Evolutionary conservation across 352 stramenopile genomes (phyloP), one percentile per base, ranked within the genome.

Genomic region (Discostella stelligera): DNA sequence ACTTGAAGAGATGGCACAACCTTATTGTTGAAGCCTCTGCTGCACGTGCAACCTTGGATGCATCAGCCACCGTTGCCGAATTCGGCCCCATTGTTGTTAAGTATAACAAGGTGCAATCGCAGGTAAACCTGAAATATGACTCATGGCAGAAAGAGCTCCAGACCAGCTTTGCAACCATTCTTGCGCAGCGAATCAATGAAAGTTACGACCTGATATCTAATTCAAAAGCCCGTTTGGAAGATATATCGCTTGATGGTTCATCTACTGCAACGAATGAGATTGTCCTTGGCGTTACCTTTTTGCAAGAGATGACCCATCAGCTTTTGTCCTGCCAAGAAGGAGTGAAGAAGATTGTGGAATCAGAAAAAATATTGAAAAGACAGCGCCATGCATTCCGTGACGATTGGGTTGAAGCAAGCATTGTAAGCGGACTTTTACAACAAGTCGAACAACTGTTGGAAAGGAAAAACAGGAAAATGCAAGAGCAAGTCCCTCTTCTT

Each of bases 131-230:
- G 44, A 99, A 99, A 82, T 99, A 99, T 86, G 98, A 99, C 81
- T 97, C 96, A 2, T 99, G 97, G 96, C 97, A 99, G 77, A 98
- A 98, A 66, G 96, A 99, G 71, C 94, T 99, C 53, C 93, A 99
- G 41, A 89, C 92, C 9, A 94, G 96, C 54, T 99, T 99, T 79
- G 95, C 94, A 7, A 84, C 94, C 44, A 91, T 99, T 32, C 83
- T 99, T 16, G 92, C 89, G 55, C 91, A 97, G 63, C 92, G 96
- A 71, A 98, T 99, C 59, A 93, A 94, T 59, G 85, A 91, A 48
- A 55, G 96, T 94, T 86, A 90, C 69, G 52, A 77, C 54, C 88
- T 88, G 77, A 77, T 93, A 72, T 75, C 70, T 6, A 60, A 65
- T 65, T 78, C 82, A 10, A 96, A 95, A 50, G 93, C 86, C 1